phyloP scores from a whole-genome alignment of 2,329 filamentous ascomycete genomes.

The Neodidymelliopsis sp. region DNA sequence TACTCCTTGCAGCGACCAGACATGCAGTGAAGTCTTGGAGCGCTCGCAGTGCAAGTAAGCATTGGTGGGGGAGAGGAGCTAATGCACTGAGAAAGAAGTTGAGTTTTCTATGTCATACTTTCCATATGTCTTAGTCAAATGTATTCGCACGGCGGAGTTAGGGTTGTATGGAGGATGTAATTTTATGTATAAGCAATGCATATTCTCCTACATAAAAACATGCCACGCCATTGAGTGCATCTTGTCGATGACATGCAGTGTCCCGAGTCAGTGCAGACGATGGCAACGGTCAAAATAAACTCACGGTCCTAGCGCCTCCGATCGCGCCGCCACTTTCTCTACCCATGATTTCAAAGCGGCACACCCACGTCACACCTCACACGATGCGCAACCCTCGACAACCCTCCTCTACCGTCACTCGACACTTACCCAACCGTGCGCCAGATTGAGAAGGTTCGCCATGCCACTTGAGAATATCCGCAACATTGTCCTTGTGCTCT shows the following conservation, averaged over 20 bases:
- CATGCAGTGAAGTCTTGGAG: constrained; percentile 33
- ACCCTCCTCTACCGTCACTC: neutral
- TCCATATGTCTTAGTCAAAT: constrained; percentile 8
- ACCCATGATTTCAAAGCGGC: constrained; percentile 42
- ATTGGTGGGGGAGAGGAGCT: neutral
- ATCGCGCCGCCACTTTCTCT: constrained; percentile 38
- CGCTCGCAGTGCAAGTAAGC: constrained; percentile 29
- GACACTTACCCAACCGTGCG: neutral
- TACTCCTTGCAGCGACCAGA: constrained; percentile 29
- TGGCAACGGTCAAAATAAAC: constrained; percentile 12
- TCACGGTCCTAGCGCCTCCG: constrained; percentile 25
- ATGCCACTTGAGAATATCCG: constrained; percentile 77
- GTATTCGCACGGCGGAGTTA: constrained; percentile 19
- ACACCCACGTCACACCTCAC: constrained; percentile 27
- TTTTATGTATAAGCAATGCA: constrained; percentile 21
- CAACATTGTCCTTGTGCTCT: constrained; percentile 83
- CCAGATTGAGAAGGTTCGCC: constrained; percentile 40
- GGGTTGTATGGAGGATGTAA: constrained; percentile 24
- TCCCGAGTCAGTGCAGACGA: too few species aligned
- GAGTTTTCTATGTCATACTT: constrained; percentile 1
- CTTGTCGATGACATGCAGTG: neutral
- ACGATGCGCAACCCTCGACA: constrained; percentile 10
- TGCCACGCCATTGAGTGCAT: neutral
- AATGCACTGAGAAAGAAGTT: neutral
- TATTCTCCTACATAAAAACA: constrained; percentile 4